These are phyloP conservation scores for Themeda triandra DNA, from an alignment of 176 grass and related monocot species.

Conservation along the genomic window DNA sequence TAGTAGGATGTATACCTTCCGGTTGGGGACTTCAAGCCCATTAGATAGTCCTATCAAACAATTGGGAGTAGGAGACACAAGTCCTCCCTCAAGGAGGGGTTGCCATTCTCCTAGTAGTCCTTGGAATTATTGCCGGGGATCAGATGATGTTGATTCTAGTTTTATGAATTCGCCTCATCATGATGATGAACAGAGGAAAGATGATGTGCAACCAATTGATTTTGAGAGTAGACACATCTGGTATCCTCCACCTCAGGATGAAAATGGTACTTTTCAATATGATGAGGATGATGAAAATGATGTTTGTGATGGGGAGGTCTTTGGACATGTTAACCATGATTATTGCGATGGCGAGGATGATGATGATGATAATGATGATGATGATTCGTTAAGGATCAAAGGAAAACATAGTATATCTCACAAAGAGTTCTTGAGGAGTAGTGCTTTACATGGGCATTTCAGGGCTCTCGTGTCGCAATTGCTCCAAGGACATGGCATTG, in stretches of 20 bases:
- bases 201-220: constrained; percentile 43
- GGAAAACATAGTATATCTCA: constrained; percentile 56
- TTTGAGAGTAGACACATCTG: constrained; percentile 68
- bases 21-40: constrained; percentile 56
- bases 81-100: constrained; percentile 44
- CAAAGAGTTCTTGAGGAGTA: constrained; percentile 68
- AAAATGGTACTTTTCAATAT: constrained; percentile 63
- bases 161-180: constrained; percentile 35
- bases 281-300: constrained; percentile 61
- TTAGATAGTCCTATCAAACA: constrained; percentile 55
- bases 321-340: constrained; percentile 44
- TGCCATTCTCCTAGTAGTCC: constrained; percentile 36
- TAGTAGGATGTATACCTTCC: constrained; percentile 62
- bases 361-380: constrained; percentile 20
- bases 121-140: constrained; percentile 36
- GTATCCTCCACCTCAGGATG: constrained; percentile 74
- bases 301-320: constrained; percentile 29
- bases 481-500: constrained; percentile 75
- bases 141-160: constrained; percentile 34
- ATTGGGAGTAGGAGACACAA: constrained; percentile 45
- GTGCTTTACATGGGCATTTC: constrained; percentile 74
- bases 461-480: constrained; percentile 83
- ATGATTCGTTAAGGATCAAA: constrained; percentile 30
- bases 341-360: constrained; percentile 22
- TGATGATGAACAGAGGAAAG: constrained; percentile 29